Evolutionary conservation across 2,329 filamentous ascomycete genomes (phyloP), one percentile per base, ranked within the genome.

Genomic region (Dactylellina cionopaga): DNA sequence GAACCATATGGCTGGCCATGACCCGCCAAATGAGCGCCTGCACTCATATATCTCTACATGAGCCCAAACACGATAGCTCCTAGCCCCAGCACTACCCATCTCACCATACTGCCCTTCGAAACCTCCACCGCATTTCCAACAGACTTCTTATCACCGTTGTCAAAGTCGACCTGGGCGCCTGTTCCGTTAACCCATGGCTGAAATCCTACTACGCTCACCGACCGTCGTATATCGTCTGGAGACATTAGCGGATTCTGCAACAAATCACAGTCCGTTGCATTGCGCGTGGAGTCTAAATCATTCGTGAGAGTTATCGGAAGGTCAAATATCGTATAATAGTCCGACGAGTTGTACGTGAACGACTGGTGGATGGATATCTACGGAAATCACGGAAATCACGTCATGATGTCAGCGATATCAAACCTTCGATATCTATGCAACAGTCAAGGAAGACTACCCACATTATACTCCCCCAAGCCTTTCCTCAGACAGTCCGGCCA

Each of bases 281-380:
- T 76, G 19, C 79, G 79, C 17, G 77, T 76, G 29, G 80, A 78
- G 6, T 81, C 78, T 74, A 91, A 90, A 37, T 81, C 82, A 78
- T 91, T 91, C 4, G 88, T 89, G 35, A 91, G 85, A 2, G 84
- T 83, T 75, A 91, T 88, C 15, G 89, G 89, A 10, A 91, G 80
- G 75, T 91, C 87, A 76, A 90, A 90, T 59, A 91, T 85, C 6
- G 88, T 90, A 79, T 91, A 91, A 76, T 86, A 84, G 47, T 89
- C 83, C 1, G 83, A 83, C 10, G 83, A 84, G 77, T 91, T 90
- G 62, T 90, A 82, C 10, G 87, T 84, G 78, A 90, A 91, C 76
- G 84, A 88, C 77, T 91, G 89, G 62, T 88, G 88, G 76, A 91
- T 89, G 4, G 88, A 90, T 76, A 91, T 88, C 84, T 87, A 59